Conservation (phyloP, 2,329 filamentous ascomycete genomes). For the Fusarium chaquense region DNA sequence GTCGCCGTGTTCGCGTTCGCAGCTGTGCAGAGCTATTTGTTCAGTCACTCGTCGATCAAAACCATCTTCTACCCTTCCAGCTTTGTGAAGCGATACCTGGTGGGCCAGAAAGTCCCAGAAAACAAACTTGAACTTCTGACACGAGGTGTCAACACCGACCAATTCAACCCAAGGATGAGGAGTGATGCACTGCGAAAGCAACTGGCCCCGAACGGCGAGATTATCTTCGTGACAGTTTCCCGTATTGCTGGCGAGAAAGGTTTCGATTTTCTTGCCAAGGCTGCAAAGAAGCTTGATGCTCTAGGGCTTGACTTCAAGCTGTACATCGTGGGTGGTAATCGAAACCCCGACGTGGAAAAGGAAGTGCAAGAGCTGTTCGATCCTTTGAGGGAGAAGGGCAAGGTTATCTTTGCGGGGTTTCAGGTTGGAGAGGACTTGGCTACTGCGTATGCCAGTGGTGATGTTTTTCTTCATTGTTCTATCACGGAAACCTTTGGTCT, state of each 20-base stretch:
- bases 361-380: conserved; percentile 72
- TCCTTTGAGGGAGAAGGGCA: conserved; percentile 59
- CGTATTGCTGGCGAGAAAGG: conserved; percentile 78
- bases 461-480: conserved; percentile 78
- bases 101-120: conserved; percentile 65
- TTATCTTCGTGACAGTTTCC: conserved; percentile 74
- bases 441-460: conserved; percentile 74
- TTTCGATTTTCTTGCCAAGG: conserved; percentile 73
- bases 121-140: conserved; percentile 71
- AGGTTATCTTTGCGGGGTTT: conserved; percentile 76
- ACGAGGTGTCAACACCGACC: conserved; percentile 72
- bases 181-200: conserved; percentile 64
- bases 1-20: conserved; percentile 73
- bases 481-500: conserved; percentile 79
- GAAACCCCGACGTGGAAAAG: conserved; percentile 70
- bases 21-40: conserved; percentile 74
- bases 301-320: conserved; percentile 71
- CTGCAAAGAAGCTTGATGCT: conserved; percentile 65
- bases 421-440: conserved; percentile 70
- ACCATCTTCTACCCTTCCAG: conserved; percentile 77
- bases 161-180: conserved; percentile 68
- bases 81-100: conserved; percentile 72
- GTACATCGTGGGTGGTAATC: conserved; percentile 76
- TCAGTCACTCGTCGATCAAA: conserved; percentile 69
- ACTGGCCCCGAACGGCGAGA: conserved; percentile 71